Evolutionary conservation across 2,329 filamentous ascomycete species (phyloP).

Genomic region (Colletotrichum sp.): DNA sequence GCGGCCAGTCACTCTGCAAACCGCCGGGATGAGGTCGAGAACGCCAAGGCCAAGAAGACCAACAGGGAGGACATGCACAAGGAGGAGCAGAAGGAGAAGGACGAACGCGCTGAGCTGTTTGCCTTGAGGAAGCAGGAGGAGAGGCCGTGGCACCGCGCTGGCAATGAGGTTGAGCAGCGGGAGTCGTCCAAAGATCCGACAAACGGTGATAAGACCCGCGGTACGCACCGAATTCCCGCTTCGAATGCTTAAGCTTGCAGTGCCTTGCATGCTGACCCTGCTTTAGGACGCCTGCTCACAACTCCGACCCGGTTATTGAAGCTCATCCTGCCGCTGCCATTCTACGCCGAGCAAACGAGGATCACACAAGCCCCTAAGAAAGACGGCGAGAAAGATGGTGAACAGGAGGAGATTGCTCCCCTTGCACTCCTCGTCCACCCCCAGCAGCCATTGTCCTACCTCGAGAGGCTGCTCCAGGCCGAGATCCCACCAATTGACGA

Average conservation of each 20-base stretch:
- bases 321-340: slow-evolving; percentile 74
- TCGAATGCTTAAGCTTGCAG: background rate
- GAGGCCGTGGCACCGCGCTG: slow-evolving; percentile 70
- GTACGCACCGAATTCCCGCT: slow-evolving; percentile 22
- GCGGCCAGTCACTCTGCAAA: background rate
- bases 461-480: slow-evolving; percentile 87
- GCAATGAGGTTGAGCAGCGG: slow-evolving; percentile 51
- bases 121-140: slow-evolving; percentile 62
- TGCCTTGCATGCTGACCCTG: background rate
- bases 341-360: slow-evolving; percentile 25
- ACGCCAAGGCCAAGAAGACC: slow-evolving; percentile 31
- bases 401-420: slow-evolving; percentile 68
- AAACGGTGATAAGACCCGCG: slow-evolving; percentile 33
- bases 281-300: slow-evolving; percentile 73
- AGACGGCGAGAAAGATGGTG: slow-evolving; percentile 22
- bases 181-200: slow-evolving; percentile 30
- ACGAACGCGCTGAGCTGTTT: slow-evolving; percentile 40
- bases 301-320: slow-evolving; percentile 83
- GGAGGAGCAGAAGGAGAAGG: slow-evolving; percentile 32
- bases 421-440: slow-evolving; percentile 86
- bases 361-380: slow-evolving; percentile 12
- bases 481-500: slow-evolving; percentile 76
- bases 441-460: slow-evolving; percentile 88
- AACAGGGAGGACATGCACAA: slow-evolving; percentile 20
- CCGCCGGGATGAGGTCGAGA: background rate